phyloP scores from a whole-genome alignment of 148 eudicot genomes.

The Vaccinium macrocarpon region DNA sequence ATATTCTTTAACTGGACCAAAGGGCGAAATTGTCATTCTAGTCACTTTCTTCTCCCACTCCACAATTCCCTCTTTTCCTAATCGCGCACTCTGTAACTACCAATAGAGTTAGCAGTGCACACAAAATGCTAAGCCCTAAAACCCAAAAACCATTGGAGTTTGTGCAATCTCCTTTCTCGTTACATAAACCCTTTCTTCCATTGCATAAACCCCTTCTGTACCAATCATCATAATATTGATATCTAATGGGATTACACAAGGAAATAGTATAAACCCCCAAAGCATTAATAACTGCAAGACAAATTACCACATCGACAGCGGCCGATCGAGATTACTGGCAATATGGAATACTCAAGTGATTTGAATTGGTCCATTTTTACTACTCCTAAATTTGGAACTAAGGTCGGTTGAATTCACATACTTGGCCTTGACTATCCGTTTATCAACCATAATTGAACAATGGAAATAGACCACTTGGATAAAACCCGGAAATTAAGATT shows the following conservation, averaged over 20 bases:
- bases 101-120: slow-evolving; percentile 51
- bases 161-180: slow-evolving; percentile 53
- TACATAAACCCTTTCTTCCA: slow-evolving; percentile 37
- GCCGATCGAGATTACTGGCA: slow-evolving; percentile 62
- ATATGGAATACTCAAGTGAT: slow-evolving; percentile 36
- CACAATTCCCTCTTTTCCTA: slow-evolving; percentile 51
- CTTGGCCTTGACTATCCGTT: slow-evolving; percentile 51
- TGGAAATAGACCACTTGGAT: slow-evolving; percentile 40
- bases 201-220: slow-evolving; percentile 25
- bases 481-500: slow-evolving; percentile 9
- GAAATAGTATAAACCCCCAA: slow-evolving; percentile 65
- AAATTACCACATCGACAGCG: slow-evolving; percentile 58
- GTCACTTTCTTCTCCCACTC: no score
- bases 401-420: slow-evolving; percentile 43
- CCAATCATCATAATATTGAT: slow-evolving; percentile 27
- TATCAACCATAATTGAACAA: slow-evolving; percentile 42
- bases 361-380: slow-evolving; percentile 31
- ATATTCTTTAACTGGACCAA: no score
- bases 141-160: slow-evolving; percentile 66
- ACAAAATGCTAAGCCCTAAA: slow-evolving; percentile 65
- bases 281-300: slow-evolving; percentile 69
- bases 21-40: no score
- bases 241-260: slow-evolving; percentile 40
- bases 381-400: slow-evolving; percentile 44
- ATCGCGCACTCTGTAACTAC: slow-evolving; percentile 51